These are phyloP conservation scores for Scheffersomyces quercinus DNA, from an alignment of 1,139 yeast genomes.

Conservation along the genomic window DNA sequence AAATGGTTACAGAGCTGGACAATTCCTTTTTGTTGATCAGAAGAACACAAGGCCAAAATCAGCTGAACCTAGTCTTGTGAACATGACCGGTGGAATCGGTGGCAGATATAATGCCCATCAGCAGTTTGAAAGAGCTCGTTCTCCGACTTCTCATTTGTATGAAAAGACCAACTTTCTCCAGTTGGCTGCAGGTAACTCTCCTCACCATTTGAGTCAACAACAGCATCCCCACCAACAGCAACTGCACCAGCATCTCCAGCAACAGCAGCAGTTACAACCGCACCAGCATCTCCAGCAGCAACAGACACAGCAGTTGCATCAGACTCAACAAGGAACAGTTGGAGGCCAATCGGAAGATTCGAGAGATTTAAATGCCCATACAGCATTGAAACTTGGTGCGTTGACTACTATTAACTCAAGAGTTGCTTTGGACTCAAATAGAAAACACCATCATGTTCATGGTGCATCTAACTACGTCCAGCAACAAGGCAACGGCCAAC, in stretches of 20 bases:
- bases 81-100: slow-evolving; percentile 9
- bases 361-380: slow-evolving; percentile 43
- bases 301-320: slow-evolving; percentile 1
- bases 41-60: slow-evolving; percentile 42
- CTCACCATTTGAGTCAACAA: slow-evolving; percentile 3
- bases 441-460: slow-evolving; percentile 29
- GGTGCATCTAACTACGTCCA: slow-evolving; percentile 5
- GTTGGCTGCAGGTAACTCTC: slow-evolving; percentile 39
- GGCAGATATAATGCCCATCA: slow-evolving; percentile 10
- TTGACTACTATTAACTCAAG: slow-evolving; percentile 63
- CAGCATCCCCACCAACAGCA: slow-evolving; percentile 2
- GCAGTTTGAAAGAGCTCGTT: slow-evolving; percentile 39
- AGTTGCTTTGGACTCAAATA: slow-evolving; percentile 57
- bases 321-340: background rate
- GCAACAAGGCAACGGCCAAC: slow-evolving; percentile 9
- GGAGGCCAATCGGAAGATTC: slow-evolving; percentile 15
- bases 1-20: slow-evolving; percentile 22
- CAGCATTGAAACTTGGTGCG: slow-evolving; percentile 58
- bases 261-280: slow-evolving; percentile 7
- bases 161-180: slow-evolving; percentile 49
- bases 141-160: slow-evolving; percentile 47
- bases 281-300: slow-evolving; percentile 4
- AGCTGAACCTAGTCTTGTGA: slow-evolving; percentile 37
- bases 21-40: slow-evolving; percentile 30
- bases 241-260: slow-evolving; percentile 4